Conservation (phyloP, 805 yeast genomes). For the Tetrapisispora phaffii region DNA sequence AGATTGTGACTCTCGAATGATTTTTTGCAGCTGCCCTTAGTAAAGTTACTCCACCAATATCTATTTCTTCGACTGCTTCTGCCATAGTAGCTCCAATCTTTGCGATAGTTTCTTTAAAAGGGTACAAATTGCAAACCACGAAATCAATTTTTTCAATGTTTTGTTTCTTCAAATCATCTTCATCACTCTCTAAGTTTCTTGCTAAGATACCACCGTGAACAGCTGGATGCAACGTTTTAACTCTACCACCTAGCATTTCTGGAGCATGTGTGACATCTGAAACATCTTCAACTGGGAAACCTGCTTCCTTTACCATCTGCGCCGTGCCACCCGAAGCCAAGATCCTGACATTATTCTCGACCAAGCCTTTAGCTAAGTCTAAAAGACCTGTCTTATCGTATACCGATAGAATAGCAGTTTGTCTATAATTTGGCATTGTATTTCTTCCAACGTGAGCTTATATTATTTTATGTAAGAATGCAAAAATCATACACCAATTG, state of each 20-base stretch:
- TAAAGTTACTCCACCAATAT: slow-evolving; percentile 95
- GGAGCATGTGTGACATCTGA: slow-evolving; percentile 95
- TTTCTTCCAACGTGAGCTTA: too few relatives aligned
- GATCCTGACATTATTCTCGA: slow-evolving; percentile 78
- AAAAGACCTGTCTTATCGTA: slow-evolving; percentile 94
- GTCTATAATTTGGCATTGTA: slow-evolving; percentile 32
- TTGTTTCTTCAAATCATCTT: slow-evolving; percentile 77
- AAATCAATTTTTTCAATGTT: slow-evolving; percentile 92
- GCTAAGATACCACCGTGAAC: slow-evolving; percentile 97
- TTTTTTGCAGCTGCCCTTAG: slow-evolving; percentile 98
- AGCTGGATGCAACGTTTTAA: slow-evolving; percentile 96
- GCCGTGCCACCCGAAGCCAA: slow-evolving; percentile 98
- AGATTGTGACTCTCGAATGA: slow-evolving; percentile 89
- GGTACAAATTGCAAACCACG: slow-evolving; percentile 96
- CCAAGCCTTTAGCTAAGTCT: slow-evolving; percentile 92
- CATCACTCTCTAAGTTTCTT: slow-evolving; percentile 83
- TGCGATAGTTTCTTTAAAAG: slow-evolving; percentile 94
- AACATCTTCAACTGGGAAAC: slow-evolving; percentile 95
- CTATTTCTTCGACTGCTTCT: slow-evolving; percentile 98
- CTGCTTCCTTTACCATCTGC: slow-evolving; percentile 86
- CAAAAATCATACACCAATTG: too few relatives aligned
- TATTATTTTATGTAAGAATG: too few relatives aligned
- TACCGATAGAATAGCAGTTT: slow-evolving; percentile 92
- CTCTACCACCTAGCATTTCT: slow-evolving; percentile 98
- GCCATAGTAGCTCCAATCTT: slow-evolving; percentile 90